These are phyloP conservation scores for Talaromyces verruculosus DNA, from an alignment of 2,329 filamentous ascomycete genomes.

Conservation along the genomic window DNA sequence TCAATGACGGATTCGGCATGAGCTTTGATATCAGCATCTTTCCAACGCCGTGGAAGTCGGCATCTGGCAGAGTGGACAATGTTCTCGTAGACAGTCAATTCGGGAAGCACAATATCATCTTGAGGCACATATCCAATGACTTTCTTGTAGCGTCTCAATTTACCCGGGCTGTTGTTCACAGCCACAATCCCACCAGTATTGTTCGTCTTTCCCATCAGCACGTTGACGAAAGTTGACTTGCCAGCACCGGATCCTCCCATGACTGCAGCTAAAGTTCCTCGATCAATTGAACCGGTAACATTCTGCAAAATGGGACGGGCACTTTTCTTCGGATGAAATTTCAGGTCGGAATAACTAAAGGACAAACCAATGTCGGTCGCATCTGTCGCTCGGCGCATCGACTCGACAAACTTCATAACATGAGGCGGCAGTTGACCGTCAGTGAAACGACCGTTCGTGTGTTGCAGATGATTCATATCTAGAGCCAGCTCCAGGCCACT, in stretches of 20 bases:
- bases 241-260: slow-evolving; percentile 18
- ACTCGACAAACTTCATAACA: slow-evolving; percentile 12
- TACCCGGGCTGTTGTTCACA: slow-evolving; percentile 15
- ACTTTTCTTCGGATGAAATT: slow-evolving; percentile 14
- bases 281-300: slow-evolving; percentile 14
- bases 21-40: slow-evolving; percentile 49
- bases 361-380: slow-evolving; percentile 10
- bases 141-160: slow-evolving; percentile 12
- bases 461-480: background rate
- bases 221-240: slow-evolving; percentile 15
- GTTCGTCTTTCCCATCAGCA: slow-evolving; percentile 19
- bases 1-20: slow-evolving; percentile 50
- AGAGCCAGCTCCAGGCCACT: slow-evolving; percentile 10
- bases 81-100: slow-evolving; percentile 63
- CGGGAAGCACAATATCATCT: slow-evolving; percentile 60
- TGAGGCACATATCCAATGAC: slow-evolving; percentile 62
- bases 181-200: slow-evolving; percentile 16
- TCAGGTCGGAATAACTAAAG: slow-evolving; percentile 13
- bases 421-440: slow-evolving; percentile 12
- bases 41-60: slow-evolving; percentile 55
- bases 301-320: slow-evolving; percentile 10
- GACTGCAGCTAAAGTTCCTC: slow-evolving; percentile 13
- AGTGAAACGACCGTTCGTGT: background rate
- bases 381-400: slow-evolving; percentile 17
- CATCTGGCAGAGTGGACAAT: slow-evolving; percentile 60